These are phyloP conservation scores for Annulohypoxylon moriforme DNA, from an alignment of 495 filamentous ascomycete species.

Conservation along the genomic window DNA sequence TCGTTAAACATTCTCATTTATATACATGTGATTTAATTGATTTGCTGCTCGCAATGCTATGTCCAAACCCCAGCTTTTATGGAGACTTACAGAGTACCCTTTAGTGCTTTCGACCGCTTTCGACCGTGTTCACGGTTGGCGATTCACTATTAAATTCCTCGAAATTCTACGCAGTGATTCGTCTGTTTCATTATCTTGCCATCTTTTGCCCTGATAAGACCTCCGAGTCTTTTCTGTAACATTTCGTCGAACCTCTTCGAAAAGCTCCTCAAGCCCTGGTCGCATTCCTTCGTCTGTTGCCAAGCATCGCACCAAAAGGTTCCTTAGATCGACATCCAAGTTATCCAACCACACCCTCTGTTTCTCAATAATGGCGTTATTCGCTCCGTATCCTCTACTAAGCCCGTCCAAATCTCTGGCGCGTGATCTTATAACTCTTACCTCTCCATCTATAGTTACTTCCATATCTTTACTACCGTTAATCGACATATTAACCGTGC, in stretches of 20 bases:
- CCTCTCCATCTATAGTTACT: constrained; percentile 7
- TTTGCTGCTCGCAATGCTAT: too few relatives aligned
- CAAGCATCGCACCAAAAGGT: constrained; percentile 25
- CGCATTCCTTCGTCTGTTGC: constrained; percentile 13
- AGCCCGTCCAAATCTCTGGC: constrained; percentile 38
- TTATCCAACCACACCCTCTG: constrained; percentile 25
- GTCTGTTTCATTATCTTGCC: constrained; percentile 33
- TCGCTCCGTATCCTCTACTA: background rate
- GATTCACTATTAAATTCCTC: background rate
- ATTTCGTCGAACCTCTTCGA: constrained; percentile 29
- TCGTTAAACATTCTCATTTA: too few relatives aligned
- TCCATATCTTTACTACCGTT: constrained; percentile 20
- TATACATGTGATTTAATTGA: too few relatives aligned
- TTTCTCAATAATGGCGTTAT: background rate
- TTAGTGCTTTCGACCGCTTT: too few relatives aligned
- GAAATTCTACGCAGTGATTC: constrained; percentile 7
- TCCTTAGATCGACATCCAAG: constrained; percentile 39
- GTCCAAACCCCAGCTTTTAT: too few relatives aligned
- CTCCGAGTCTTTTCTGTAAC: constrained; percentile 6
- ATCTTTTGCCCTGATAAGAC: constrained; percentile 20
- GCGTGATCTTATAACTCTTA: constrained; percentile 17
- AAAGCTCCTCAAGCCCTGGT: constrained; percentile 30
- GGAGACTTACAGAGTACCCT: too few relatives aligned
- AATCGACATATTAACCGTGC: background rate
- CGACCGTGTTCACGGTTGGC: background rate